These are phyloP conservation scores for Lentinula guzmanii DNA, from an alignment of 768 basidiomycete species.

Conservation along the genomic window DNA sequence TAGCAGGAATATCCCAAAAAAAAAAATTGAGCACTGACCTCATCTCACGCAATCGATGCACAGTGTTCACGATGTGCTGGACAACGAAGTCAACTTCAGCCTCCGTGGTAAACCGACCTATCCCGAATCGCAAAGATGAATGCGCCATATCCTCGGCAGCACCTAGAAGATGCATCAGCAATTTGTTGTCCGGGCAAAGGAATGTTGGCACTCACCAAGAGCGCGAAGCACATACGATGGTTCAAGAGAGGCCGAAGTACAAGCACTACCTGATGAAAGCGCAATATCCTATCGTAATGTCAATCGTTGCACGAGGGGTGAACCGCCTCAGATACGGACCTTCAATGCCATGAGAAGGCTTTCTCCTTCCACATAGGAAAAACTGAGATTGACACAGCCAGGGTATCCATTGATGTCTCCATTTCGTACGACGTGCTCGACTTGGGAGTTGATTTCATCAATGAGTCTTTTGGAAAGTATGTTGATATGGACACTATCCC, in stretches of 20 bases:
- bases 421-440: constrained; percentile 91
- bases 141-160: constrained; percentile 99
- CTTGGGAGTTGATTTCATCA: constrained; percentile 70
- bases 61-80: constrained; percentile 80
- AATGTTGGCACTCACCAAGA: constrained; percentile 47
- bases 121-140: constrained; percentile 93
- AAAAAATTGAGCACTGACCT: constrained; percentile 39
- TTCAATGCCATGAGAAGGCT: constrained; percentile 97
- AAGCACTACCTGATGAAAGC: constrained; percentile 95
- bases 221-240: constrained; percentile 98
- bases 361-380: constrained; percentile 96
- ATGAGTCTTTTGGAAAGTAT: constrained; percentile 78
- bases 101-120: constrained; percentile 97
- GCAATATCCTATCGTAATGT: constrained; percentile 71
- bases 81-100: constrained; percentile 95
- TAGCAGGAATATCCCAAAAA: constrained; percentile 8
- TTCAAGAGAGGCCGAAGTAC: constrained; percentile 96
- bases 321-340: constrained; percentile 32
- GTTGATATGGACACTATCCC: constrained; percentile 72
- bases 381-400: constrained; percentile 93
- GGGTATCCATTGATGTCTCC: constrained; percentile 90
- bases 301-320: background rate
- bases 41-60: constrained; percentile 88
- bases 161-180: constrained; percentile 32
- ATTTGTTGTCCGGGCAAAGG: background rate